phyloP scores from a whole-genome alignment of 805 yeast genomes.

The Metschnikowia colocasiae region DNA sequence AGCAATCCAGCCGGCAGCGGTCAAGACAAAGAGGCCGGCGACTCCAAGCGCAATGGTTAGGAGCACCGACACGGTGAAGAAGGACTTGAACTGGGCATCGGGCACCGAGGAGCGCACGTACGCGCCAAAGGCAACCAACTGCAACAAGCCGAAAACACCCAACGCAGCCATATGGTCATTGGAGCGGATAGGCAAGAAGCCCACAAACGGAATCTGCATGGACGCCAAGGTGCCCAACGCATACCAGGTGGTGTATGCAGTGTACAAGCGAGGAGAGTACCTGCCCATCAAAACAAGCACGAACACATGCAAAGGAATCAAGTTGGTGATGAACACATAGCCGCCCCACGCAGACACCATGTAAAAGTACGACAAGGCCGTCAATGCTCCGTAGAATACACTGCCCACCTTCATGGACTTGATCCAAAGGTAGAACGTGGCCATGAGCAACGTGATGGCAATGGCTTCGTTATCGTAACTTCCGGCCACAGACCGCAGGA shows the following conservation, averaged over 20 bases:
- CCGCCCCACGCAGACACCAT: conserved; percentile 99
- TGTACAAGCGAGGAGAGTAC: conserved; percentile 74
- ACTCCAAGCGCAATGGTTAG: conserved; percentile 61
- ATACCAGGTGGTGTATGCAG: conserved; percentile 95
- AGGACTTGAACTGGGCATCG: conserved; percentile 65
- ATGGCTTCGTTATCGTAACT: conserved; percentile 98
- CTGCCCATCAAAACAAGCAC: conserved; percentile 92
- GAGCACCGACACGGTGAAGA: conserved; percentile 57
- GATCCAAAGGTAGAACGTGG: conserved; percentile 94
- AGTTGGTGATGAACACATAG: conserved; percentile 95
- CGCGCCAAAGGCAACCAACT: conserved; percentile 81
- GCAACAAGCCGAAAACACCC: conserved; percentile 94
- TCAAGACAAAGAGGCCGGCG: conserved; percentile 68
- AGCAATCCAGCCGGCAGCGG: conserved; percentile 90
- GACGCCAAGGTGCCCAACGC: conserved; percentile 96
- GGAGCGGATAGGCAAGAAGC: conserved; percentile 93
- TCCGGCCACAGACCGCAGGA: conserved; percentile 97
- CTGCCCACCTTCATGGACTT: conserved; percentile 91
- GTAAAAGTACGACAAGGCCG: conserved; percentile 90
- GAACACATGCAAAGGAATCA: conserved; percentile 93
- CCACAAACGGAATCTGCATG: conserved; percentile 99
- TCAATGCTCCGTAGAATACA: conserved; percentile 72
- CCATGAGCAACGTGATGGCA: conserved; percentile 93
- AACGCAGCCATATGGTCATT: conserved; percentile 98
- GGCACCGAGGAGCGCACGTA: conserved; percentile 75